Conservation (phyloP, 2,329 filamentous ascomycete species). For the Nothophaeocryptopus gaeumannii region DNA sequence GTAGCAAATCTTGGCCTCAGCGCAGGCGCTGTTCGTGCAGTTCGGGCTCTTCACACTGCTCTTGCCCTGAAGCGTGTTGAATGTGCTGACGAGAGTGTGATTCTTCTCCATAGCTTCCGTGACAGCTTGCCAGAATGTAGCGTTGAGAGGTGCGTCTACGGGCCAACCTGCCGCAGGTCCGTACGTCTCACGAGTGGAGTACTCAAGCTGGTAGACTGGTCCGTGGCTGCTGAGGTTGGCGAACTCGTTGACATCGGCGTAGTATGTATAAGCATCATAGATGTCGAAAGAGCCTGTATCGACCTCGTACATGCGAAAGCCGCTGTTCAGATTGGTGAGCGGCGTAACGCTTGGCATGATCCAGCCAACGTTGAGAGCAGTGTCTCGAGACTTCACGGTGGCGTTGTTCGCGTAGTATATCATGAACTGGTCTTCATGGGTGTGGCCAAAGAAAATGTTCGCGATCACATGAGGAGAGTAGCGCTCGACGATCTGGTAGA, state of each 20-base stretch:
- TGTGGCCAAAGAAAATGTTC: constrained; percentile 55
- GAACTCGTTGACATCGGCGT: constrained; percentile 51
- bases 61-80: constrained; percentile 55
- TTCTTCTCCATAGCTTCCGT: constrained; percentile 58
- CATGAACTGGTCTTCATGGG: constrained; percentile 55
- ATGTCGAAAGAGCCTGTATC: constrained; percentile 54
- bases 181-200: constrained; percentile 52
- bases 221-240: constrained; percentile 40
- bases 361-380: constrained; percentile 52
- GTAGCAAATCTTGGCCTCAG: constrained; percentile 57
- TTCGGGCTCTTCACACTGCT: constrained; percentile 50
- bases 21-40: constrained; percentile 53
- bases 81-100: constrained; percentile 46
- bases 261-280: constrained; percentile 55
- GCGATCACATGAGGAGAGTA: constrained; percentile 57
- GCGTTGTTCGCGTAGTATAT: constrained; percentile 52
- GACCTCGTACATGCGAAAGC: constrained; percentile 55
- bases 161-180: constrained; percentile 47
- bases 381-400: constrained; percentile 39
- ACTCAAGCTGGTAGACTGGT: constrained; percentile 51
- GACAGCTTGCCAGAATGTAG: constrained; percentile 58
- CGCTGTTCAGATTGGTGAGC: constrained; percentile 54
- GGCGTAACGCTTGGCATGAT: constrained; percentile 53
- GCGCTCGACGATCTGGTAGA: constrained; percentile 55
- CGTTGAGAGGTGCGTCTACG: constrained; percentile 52